Evolutionary conservation across 2,329 filamentous ascomycete genomes (phyloP).

Genomic region (Aspergillus arachidicola): DNA sequence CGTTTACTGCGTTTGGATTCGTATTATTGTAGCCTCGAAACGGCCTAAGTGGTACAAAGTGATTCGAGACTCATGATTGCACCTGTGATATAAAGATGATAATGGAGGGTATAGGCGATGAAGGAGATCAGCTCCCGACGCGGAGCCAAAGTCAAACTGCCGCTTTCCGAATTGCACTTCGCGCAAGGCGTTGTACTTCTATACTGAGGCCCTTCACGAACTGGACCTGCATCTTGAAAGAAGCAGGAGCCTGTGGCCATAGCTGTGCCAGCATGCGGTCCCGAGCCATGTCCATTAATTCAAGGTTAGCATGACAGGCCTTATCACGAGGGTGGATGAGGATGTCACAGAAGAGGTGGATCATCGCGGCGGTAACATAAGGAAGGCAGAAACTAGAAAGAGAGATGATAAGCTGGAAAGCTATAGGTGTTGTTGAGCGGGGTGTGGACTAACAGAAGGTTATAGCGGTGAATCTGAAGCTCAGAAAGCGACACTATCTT

Average conservation of each 20-base stretch:
- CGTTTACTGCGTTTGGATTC: too few relatives aligned
- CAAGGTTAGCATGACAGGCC: conserved; percentile 3
- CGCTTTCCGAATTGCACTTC: conserved; percentile 10
- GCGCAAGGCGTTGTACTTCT: conserved; percentile 11
- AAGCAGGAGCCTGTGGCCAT: conserved; percentile 1
- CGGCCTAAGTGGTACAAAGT: too few relatives aligned
- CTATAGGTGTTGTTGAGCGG: too few relatives aligned
- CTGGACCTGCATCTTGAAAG: conserved; percentile 7
- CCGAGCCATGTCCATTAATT: conserved; percentile 1
- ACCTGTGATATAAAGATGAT: background rate
- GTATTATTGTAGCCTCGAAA: too few relatives aligned
- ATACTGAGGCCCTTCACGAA: conserved; percentile 11
- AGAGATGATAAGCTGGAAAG: too few relatives aligned
- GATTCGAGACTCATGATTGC: too few relatives aligned
- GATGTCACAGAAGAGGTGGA: conserved; percentile 16
- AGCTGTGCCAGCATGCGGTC: background rate
- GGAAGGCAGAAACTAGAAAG: conserved; percentile 13
- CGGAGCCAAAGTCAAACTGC: background rate
- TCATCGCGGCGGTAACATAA: conserved; percentile 7
- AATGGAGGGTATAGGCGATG: too few relatives aligned
- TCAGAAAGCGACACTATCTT: conserved; percentile 4
- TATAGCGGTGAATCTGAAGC: background rate
- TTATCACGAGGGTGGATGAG: conserved; percentile 11
- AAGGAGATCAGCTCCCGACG: too few relatives aligned
- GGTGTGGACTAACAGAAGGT: background rate